Percentiles rank a stretch among this genome's conserved stretches.
phyloP scores from a whole-genome alignment of 768 basidiomycete genomes.

The Phanerodontia chrysosporium region DNA sequence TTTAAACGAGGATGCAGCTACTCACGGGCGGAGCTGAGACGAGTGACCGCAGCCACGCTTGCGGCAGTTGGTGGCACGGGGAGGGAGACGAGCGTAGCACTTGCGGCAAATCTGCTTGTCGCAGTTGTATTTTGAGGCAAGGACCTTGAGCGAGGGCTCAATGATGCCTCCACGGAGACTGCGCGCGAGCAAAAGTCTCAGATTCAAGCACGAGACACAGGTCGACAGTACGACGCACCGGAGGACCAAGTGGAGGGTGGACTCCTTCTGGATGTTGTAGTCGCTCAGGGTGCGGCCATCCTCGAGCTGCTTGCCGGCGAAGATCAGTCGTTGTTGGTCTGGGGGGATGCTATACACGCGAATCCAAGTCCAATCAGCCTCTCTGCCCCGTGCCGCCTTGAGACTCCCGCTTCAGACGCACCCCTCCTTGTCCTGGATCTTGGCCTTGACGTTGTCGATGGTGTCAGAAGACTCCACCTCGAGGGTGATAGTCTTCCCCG shows the following conservation, averaged over 20 bases:
- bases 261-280: slow-evolving; percentile 99
- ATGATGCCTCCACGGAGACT: slow-evolving; percentile 98
- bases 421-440: slow-evolving; percentile 80
- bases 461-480: slow-evolving; percentile 97
- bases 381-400: background rate
- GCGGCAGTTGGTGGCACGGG: slow-evolving; percentile 99
- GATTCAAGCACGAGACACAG: slow-evolving; percentile 1
- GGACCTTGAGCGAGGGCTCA: slow-evolving; percentile 96
- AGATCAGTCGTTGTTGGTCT: slow-evolving; percentile 93
- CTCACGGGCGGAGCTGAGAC: slow-evolving; percentile 87
- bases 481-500: slow-evolving; percentile 96
- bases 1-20: slow-evolving; percentile 20
- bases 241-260: slow-evolving; percentile 95
- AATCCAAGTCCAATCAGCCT: slow-evolving; percentile 6
- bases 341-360: slow-evolving; percentile 67
- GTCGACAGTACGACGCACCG: slow-evolving; percentile 49
- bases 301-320: slow-evolving; percentile 98
- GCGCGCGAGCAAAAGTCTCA: slow-evolving; percentile 1
- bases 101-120: slow-evolving; percentile 99
- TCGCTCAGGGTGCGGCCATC: slow-evolving; percentile 95
- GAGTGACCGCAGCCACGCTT: slow-evolving; percentile 91
- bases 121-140: slow-evolving; percentile 97
- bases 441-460: slow-evolving; percentile 91
- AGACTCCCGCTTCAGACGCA: slow-evolving; percentile 22
- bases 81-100: slow-evolving; percentile 99